Base-by-base conservation (phyloP, 257 asterid genomes). In the Perilla frutescens region DNA sequence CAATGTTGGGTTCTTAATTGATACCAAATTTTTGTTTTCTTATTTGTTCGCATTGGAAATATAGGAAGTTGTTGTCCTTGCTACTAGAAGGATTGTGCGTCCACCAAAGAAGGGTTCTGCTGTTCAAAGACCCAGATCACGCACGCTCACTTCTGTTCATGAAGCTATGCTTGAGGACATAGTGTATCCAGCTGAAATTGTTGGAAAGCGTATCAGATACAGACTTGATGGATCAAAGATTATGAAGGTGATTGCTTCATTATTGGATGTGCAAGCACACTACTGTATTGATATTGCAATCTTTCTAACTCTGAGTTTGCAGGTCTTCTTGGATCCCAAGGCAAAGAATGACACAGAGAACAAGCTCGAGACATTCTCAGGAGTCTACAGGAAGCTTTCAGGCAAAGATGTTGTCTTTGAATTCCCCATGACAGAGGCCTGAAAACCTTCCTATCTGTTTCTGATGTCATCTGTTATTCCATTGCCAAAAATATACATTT, bases 41-140 rank as follows among this genome's bases (percentile, higher is more conserved):
- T 54, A 11, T 65, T 55, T 1, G 3, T 39, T 9, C 0, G 37
- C 32, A 6, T 56, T 14, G 56, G 3, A 14, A 15, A 11, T 62
- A 1, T 74, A 93, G 97, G 97, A 89, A 73, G 97, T 93, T 66
- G 89, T 93, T 80, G 64, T 93, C 68, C 71, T 91, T 76, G 93
- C 96, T 8, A 91, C 97, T 5, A 40, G 98, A 50, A 91, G 98
- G 87, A 89, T 90, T 20, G 60, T 84, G 58, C 86, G 92, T 49
- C 97, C 97, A 65, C 93, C 91, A 13, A 88, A 88, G 89, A 88
- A 87, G 75, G 96, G 96, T 7, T 85, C 96, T 9, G 92, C 96
- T n/a, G 87, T 66, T 15, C 87, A 83, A 60, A 86, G 96, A 58
- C 96, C 96, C 31, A 71, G 96, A 37, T 62, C 89, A 63, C 89